These are phyloP conservation scores for Penicillium sp. DNA, from an alignment of 2,329 filamentous ascomycete genomes.

Conservation along the genomic window DNA sequence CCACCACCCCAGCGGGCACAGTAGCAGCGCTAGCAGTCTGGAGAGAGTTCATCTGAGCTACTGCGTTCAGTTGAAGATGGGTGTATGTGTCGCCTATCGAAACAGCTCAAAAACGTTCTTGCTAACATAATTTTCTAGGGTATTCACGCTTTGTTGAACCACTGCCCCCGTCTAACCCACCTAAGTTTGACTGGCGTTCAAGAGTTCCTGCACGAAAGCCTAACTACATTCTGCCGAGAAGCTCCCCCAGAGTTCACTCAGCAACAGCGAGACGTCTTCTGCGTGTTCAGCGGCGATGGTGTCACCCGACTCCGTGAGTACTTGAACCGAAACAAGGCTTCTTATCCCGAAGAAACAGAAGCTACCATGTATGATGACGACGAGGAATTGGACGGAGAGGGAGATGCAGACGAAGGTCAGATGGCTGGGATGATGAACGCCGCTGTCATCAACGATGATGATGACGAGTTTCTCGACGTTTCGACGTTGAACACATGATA, in stretches of 20 bases:
- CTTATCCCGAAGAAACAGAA: constrained; percentile 36
- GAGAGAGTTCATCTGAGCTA: constrained; percentile 97
- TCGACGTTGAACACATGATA: constrained; percentile 36
- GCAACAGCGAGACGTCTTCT: constrained; percentile 93
- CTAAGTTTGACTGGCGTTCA: constrained; percentile 91
- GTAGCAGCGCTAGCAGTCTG: constrained; percentile 60
- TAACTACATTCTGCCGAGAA: constrained; percentile 81
- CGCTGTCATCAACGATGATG: constrained; percentile 44
- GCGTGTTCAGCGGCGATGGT: constrained; percentile 89
- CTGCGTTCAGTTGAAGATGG: constrained; percentile 79
- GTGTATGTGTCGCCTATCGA: constrained; percentile 56
- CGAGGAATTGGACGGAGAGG: constrained; percentile 43
- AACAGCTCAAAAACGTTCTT: not conserved
- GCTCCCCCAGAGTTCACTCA: constrained; percentile 91
- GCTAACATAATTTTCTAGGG: constrained; percentile 58
- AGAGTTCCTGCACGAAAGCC: constrained; percentile 82
- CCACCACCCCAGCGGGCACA: constrained; percentile 52
- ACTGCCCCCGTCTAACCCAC: constrained; percentile 89
- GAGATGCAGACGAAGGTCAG: constrained; percentile 37
- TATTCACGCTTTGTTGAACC: constrained; percentile 84
- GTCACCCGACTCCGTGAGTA: constrained; percentile 76
- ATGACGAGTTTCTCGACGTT: constrained; percentile 45
- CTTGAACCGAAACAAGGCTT: constrained; percentile 59
- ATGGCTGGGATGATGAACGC: constrained; percentile 46
- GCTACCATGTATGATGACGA: constrained; percentile 49